phyloP scores from a whole-genome alignment of 2,329 filamentous ascomycete genomes.

The Fusarium sp. region DNA sequence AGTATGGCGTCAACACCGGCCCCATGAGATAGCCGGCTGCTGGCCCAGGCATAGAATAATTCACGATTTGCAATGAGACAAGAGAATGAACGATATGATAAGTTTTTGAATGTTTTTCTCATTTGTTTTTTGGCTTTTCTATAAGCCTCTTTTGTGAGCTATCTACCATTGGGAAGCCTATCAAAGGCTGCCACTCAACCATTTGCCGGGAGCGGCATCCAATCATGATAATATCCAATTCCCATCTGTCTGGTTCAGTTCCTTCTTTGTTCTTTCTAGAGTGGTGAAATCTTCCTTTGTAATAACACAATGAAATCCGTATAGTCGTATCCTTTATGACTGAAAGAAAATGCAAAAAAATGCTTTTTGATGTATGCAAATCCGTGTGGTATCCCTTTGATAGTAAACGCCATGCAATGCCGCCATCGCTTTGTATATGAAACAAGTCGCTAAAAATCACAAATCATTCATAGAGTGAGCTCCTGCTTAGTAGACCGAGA shows the following conservation, averaged over 20 bases:
- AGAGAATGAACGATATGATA: slow-evolving; percentile 4
- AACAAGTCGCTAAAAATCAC: slow-evolving; percentile 43
- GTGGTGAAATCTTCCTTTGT: slow-evolving; percentile 39
- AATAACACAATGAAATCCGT: slow-evolving; percentile 33
- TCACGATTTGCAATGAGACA: slow-evolving; percentile 9
- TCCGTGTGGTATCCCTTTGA: slow-evolving; percentile 46
- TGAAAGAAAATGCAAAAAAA: slow-evolving; percentile 26
- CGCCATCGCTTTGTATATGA: slow-evolving; percentile 43
- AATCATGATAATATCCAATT: slow-evolving; percentile 26
- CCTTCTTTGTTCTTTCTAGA: slow-evolving; percentile 32
- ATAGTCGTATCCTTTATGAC: slow-evolving; percentile 10
- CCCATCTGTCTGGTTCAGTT: slow-evolving; percentile 30
- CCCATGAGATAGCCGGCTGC: slow-evolving; percentile 21
- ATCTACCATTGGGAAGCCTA: slow-evolving; percentile 35
- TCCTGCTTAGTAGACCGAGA: slow-evolving; percentile 64
- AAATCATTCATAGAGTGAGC: slow-evolving; percentile 27
- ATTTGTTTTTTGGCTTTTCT: slow-evolving; percentile 21
- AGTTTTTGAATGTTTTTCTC: slow-evolving; percentile 40
- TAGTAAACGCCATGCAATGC: slow-evolving; percentile 46
- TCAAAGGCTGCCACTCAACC: slow-evolving; percentile 42
- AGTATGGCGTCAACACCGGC: slow-evolving; percentile 23
- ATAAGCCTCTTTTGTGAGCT: slow-evolving; percentile 33
- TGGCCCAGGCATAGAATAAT: slow-evolving; percentile 14
- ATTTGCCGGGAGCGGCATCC: slow-evolving; percentile 38
- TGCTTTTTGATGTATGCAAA: slow-evolving; percentile 36